phyloP scores from a whole-genome alignment of 2,329 filamentous ascomycete genomes.

The Cladobotryum protrusum region DNA sequence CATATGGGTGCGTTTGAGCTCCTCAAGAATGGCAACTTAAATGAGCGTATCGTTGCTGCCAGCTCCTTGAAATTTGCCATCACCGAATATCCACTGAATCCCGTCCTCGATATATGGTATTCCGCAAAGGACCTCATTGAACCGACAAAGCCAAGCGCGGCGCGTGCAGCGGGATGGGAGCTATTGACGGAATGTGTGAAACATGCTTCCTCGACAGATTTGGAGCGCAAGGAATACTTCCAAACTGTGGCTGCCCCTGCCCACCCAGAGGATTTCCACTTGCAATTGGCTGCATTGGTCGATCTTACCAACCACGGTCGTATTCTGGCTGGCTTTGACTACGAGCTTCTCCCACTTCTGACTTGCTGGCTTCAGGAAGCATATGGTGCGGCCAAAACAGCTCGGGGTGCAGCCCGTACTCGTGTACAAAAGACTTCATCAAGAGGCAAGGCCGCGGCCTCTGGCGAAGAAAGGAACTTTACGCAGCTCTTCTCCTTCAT shows the following conservation, averaged over 20 bases:
- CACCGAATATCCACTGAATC: constrained; percentile 52
- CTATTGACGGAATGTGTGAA: constrained; percentile 60
- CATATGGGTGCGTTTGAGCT: constrained; percentile 50
- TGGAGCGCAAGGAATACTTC: constrained; percentile 62
- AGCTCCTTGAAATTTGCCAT: constrained; percentile 51
- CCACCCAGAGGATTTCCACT: constrained; percentile 56
- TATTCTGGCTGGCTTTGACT: constrained; percentile 60
- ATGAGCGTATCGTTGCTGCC: constrained; percentile 52
- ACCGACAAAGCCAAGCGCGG: constrained; percentile 44
- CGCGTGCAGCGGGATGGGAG: constrained; percentile 57
- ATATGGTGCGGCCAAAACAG: constrained; percentile 47
- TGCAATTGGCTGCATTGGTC: constrained; percentile 58
- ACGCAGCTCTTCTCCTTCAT: constrained; percentile 59
- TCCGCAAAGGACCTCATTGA: constrained; percentile 61
- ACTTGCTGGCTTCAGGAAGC: constrained; percentile 53
- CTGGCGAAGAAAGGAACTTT: constrained; percentile 56
- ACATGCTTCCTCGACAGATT: constrained; percentile 55
- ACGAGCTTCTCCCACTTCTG: constrained; percentile 57
- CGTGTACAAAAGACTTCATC: constrained; percentile 30
- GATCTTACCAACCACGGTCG: constrained; percentile 57
- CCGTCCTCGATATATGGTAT: constrained; percentile 58
- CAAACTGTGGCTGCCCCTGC: constrained; percentile 51
- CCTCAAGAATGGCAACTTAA: constrained; percentile 45
- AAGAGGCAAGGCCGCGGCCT: constrained; percentile 32
- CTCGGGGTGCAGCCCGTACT: constrained; percentile 41